Base-by-base conservation (phyloP, 768 basidiomycete species). In the Tylopilus subfusipes region DNA sequence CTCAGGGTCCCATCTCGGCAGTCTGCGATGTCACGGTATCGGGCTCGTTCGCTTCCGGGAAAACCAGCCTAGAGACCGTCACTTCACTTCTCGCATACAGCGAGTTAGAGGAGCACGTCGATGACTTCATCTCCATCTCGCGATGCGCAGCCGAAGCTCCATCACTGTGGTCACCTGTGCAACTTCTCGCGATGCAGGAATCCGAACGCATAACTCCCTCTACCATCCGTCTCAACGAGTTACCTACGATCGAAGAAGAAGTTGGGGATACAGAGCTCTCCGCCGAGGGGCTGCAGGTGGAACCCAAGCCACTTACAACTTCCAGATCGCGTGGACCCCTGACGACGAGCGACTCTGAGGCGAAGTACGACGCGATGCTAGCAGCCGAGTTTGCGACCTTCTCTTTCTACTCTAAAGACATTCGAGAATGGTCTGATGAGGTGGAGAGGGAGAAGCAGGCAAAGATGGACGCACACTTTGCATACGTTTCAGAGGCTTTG, bases 341-440 rank as follows among this genome's bases (percentile, higher is more conserved):
- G 34, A 42, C 38, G 5, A 47, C 50, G 22, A 52, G 50, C 36
- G 21, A 30, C n/a, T 50, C 49, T 2, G 39, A 54, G 29, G 50
- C 40, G n/a, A 53, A 49, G 33, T 62, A 49, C 39, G 46, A 62
- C 13, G 55, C 46, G 22, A 51, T 58, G 21, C 29, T 46, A 13
- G 47, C 45, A 38, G 30, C 55, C 31, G 59, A 62, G 27, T 52
- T 59, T 48, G 48, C 48, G 1, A 33, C 25, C 5, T 62, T 62
- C 40, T 42, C 52, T 6, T 42, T 61, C 31, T 29, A 52, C 38
- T 57, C 55, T 42, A 33, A 46, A n/a, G 48, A 53, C 30, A 22
- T 58, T n/a, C 44, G 55, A 11, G 61, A 58, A 21, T 62, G 60
- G 60, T 44, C 51, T 7, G 56, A 58, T 18, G 51, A 62, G 21